A percentile compares a stretch with the other conserved stretches of the same genome.
phyloP scores from a whole-genome alignment of 208 protist genomes.

The Leishmania braziliensis region DNA sequence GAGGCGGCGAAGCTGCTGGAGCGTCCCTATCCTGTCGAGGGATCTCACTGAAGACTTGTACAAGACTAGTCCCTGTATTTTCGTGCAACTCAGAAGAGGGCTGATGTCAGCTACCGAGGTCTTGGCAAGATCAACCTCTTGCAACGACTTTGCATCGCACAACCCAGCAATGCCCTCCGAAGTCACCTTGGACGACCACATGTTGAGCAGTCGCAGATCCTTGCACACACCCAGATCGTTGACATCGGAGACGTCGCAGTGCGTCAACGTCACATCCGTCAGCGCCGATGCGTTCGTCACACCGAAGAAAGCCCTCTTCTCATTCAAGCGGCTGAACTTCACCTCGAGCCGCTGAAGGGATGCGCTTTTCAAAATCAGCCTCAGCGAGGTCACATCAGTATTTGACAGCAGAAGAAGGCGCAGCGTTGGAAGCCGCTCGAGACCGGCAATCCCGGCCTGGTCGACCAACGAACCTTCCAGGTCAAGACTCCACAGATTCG shows the following conservation, averaged over 20 bases:
- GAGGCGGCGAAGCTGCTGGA: conserved; percentile 23
- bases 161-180: conserved; percentile 26
- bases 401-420: conserved; percentile 25
- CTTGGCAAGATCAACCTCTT: conserved; percentile 37
- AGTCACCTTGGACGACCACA: conserved; percentile 35
- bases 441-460: conserved; percentile 11
- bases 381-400: conserved; percentile 19
- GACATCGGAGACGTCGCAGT: conserved; percentile 24
- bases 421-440: conserved; percentile 22
- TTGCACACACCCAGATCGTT: conserved; percentile 13
- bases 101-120: conserved; percentile 24
- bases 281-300: conserved; percentile 15
- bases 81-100: conserved; percentile 25
- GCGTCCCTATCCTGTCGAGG: conserved; percentile 24
- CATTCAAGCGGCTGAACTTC: conserved; percentile 19
- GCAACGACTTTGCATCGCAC: conserved; percentile 7
- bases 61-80: conserved; percentile 17
- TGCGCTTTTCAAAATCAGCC: conserved; percentile 7
- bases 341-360: conserved; percentile 25
- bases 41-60: conserved; percentile 30
- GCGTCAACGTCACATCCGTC: conserved; percentile 28
- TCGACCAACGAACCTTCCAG: conserved; percentile 24
- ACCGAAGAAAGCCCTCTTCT: conserved; percentile 3
- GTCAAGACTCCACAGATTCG: conserved; percentile 20
- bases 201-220: conserved; percentile 20